Conservation (phyloP, 208 protist genomes). For the Acanthamoeba castellanii region DNA sequence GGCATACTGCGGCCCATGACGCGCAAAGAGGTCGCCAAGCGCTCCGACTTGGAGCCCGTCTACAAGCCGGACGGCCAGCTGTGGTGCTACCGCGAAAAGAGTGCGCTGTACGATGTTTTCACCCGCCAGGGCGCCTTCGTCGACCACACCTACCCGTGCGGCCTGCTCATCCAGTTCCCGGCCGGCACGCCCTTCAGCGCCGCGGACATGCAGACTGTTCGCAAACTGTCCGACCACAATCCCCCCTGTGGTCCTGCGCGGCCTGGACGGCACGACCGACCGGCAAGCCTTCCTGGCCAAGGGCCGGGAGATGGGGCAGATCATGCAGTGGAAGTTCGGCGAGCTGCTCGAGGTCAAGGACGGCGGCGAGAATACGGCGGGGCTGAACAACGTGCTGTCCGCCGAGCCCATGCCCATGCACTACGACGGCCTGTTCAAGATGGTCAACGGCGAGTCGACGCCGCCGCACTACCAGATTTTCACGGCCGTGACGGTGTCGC, state of each 20-base stretch:
- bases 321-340: neutral
- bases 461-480: conserved; percentile 24
- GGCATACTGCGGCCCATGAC: neutral
- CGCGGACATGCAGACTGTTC: conserved; percentile 1
- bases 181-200: neutral
- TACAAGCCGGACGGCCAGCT: neutral
- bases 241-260: neutral
- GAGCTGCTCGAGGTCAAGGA: conserved; percentile 21
- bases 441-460: conserved; percentile 17
- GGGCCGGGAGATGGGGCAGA: neutral
- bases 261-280: conserved; percentile 1
- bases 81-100: neutral
- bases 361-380: neutral
- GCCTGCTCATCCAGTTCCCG: conserved; percentile 16
- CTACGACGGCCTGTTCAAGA: conserved; percentile 38
- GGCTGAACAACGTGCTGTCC: conserved; percentile 32
- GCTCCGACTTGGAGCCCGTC: neutral
- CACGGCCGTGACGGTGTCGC: neutral
- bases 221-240: neutral
- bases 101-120: conserved; percentile 16
- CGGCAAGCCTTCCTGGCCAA: conserved; percentile 5
- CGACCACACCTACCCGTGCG: neutral
- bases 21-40: neutral
- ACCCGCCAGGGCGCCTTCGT: neutral
- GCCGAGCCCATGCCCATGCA: conserved; percentile 18